These are phyloP conservation scores for Puccinellia tenuiflora DNA, from an alignment of 176 grass and related monocot species.

Conservation along the genomic window DNA sequence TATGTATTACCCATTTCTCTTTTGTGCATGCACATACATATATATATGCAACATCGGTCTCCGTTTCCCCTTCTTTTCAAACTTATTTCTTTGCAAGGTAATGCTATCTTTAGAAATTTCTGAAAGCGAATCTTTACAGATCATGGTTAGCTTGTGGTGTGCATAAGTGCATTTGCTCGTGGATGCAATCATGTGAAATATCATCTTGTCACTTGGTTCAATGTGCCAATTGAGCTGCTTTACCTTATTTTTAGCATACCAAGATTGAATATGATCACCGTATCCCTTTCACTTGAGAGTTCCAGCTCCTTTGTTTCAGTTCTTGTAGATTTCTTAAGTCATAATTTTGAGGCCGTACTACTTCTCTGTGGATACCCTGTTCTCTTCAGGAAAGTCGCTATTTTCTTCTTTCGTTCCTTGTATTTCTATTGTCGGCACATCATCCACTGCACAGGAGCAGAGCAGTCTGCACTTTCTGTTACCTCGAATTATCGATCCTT, in stretches of 20 bases:
- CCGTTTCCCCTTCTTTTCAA: background rate
- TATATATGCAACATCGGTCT: background rate
- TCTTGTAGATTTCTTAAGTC: background rate
- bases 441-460: background rate
- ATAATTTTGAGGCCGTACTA: background rate
- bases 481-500: too few species aligned
- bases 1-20: background rate
- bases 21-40: slow-evolving; percentile 15
- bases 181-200: slow-evolving; percentile 18
- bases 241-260: background rate
- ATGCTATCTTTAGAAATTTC: slow-evolving; percentile 11
- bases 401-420: background rate
- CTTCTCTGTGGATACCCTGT: too few species aligned
- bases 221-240: background rate
- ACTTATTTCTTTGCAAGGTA: background rate
- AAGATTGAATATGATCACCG: background rate
- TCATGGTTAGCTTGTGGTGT: background rate
- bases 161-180: slow-evolving; percentile 27
- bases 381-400: background rate
- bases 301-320: background rate
- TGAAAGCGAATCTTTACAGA: slow-evolving; percentile 9
- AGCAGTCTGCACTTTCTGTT: background rate
- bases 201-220: background rate
- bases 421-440: slow-evolving; percentile 8
- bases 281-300: background rate